Conservation (phyloP, 106 monocot genomes). For the Dendrobium nobile region DNA sequence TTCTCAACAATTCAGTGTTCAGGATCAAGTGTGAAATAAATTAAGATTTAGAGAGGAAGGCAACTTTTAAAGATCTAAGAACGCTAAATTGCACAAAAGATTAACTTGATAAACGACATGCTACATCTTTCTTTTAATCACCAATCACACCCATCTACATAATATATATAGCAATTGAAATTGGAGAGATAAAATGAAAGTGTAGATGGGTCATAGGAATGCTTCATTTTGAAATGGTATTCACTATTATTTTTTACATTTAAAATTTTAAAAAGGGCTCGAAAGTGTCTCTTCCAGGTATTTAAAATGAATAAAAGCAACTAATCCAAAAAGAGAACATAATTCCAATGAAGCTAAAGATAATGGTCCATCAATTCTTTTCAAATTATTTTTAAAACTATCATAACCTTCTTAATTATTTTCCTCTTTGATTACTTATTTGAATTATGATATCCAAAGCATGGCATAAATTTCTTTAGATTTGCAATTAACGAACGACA, state of each 20-base stretch:
- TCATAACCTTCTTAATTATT: too few species aligned
- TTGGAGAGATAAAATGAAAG: not conserved
- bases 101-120: not conserved
- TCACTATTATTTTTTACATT: not conserved
- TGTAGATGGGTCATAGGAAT: not conserved
- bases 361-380: too few species aligned
- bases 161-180: not conserved
- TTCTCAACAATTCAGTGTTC: constrained; percentile 5
- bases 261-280: not conserved
- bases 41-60: not conserved
- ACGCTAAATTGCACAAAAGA: not conserved
- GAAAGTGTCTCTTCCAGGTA: not conserved
- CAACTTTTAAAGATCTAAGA: not conserved
- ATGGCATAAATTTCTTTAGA: too few species aligned
- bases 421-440: too few species aligned
- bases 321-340: too few species aligned
- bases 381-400: too few species aligned
- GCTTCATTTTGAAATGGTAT: not conserved
- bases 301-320: too few species aligned
- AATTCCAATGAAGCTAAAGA: too few species aligned
- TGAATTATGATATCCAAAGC: too few species aligned
- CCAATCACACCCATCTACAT: not conserved
- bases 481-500: too few species aligned
- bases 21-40: not conserved
- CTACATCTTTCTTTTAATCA: not conserved